phyloP scores from a whole-genome alignment of 2,329 filamentous ascomycete genomes.

The Sporothrix pseudoabietina region DNA sequence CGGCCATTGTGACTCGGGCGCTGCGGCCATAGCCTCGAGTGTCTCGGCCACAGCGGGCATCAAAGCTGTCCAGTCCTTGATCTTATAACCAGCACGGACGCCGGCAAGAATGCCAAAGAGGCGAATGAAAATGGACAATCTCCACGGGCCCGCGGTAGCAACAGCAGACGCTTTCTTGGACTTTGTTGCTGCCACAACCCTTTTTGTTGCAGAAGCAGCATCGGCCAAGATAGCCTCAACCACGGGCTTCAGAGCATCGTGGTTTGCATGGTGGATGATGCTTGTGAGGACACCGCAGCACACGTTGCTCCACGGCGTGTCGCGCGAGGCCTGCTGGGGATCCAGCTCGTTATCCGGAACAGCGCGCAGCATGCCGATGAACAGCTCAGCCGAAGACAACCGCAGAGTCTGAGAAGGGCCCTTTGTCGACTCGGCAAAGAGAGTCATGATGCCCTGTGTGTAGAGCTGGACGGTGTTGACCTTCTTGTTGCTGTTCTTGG shows the following conservation, averaged over 20 bases:
- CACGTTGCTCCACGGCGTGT: slow-evolving; percentile 62
- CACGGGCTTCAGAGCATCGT: slow-evolving; percentile 71
- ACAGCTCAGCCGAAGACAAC: slow-evolving; percentile 59
- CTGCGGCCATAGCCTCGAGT: slow-evolving; percentile 49
- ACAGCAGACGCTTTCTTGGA: slow-evolving; percentile 40
- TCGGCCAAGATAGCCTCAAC: slow-evolving; percentile 62
- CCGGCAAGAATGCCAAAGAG: slow-evolving; percentile 71
- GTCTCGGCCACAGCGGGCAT: slow-evolving; percentile 59
- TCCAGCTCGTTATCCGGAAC: slow-evolving; percentile 54
- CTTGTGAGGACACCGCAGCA: slow-evolving; percentile 77
- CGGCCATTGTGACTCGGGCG: slow-evolving; percentile 12
- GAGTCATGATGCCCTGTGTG: slow-evolving; percentile 84
- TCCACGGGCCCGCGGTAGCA: slow-evolving; percentile 42
- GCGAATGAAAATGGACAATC: slow-evolving; percentile 53
- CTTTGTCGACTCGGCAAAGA: slow-evolving; percentile 82
- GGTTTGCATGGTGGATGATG: slow-evolving; percentile 77
- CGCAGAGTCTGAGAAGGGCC: slow-evolving; percentile 62
- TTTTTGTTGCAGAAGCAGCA: slow-evolving; percentile 36
- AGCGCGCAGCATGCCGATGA: slow-evolving; percentile 54
- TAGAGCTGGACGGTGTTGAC: slow-evolving; percentile 60
- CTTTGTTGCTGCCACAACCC: slow-evolving; percentile 45
- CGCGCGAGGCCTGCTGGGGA: slow-evolving; percentile 25
- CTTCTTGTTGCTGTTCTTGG: slow-evolving; percentile 44
- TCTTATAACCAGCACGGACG: slow-evolving; percentile 77
- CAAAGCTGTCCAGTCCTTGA: slow-evolving; percentile 70